Percentiles rank a stretch among this genome's conserved stretches.
Evolutionary conservation across 192 early-diverging fungal species (phyloP).

Genomic region (Dissophora ornata): DNA sequence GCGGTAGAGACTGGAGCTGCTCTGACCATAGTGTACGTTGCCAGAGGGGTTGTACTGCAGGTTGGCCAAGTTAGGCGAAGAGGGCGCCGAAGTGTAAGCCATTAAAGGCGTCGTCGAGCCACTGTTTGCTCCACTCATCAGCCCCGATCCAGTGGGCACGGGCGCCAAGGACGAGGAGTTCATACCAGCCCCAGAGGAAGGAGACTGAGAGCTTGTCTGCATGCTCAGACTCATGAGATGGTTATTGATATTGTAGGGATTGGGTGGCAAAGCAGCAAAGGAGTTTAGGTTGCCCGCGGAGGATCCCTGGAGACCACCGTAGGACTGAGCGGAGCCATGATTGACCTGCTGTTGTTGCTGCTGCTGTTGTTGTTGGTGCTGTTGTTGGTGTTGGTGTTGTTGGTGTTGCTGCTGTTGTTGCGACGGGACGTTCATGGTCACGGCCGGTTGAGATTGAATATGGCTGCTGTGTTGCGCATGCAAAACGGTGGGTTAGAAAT

Average conservation of each 20-base stretch:
- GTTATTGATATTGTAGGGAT: conserved; percentile 40
- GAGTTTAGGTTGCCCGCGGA: conserved; percentile 15
- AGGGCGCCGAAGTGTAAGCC: conserved; percentile 38
- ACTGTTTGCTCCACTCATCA: conserved; percentile 33
- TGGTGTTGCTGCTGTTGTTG: conserved; percentile 28
- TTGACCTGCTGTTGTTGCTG: conserved; percentile 25
- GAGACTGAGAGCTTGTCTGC: conserved; percentile 16
- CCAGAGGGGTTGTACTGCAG: conserved; percentile 30
- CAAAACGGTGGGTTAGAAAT: conserved; percentile 9
- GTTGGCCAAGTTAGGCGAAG: conserved; percentile 31
- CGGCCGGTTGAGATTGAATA: conserved; percentile 16
- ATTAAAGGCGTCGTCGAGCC: conserved; percentile 46
- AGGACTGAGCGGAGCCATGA: conserved; percentile 13
- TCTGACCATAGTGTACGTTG: conserved; percentile 34
- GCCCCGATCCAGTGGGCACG: not conserved
- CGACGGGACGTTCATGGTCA: conserved; percentile 33
- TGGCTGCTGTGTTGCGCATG: conserved; percentile 15
- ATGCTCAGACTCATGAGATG: conserved; percentile 48
- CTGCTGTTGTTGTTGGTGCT: conserved; percentile 12
- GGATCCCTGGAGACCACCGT: conserved; percentile 22
- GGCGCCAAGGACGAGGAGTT: conserved; percentile 20
- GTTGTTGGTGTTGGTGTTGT: conserved; percentile 29
- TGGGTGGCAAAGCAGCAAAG: conserved; percentile 32
- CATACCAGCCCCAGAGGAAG: conserved; percentile 8
- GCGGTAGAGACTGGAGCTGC: conserved; percentile 23